phyloP scores from a whole-genome alignment of 139 green algal genomes.

The Chlamydomonas schloesseri region DNA sequence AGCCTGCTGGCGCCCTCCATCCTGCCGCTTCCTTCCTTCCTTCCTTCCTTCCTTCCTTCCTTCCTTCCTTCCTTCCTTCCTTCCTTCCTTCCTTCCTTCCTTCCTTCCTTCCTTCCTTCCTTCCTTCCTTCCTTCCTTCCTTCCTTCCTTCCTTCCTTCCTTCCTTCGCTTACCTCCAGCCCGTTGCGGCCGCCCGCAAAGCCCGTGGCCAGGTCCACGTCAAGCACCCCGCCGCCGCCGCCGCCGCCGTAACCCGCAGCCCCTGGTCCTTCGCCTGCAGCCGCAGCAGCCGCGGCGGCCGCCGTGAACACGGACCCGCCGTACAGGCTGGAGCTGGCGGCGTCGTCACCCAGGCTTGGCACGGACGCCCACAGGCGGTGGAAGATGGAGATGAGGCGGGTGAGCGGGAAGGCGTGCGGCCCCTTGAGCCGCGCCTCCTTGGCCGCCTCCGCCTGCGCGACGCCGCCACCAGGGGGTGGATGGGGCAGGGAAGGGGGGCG shows the following conservation, averaged over 20 bases:
- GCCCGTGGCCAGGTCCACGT: conserved; percentile 36
- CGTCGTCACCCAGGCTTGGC: conserved; percentile 1
- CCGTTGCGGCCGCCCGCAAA: conserved; percentile 17
- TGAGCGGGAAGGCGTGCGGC: conserved; percentile 72
- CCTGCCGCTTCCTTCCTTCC: no score
- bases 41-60: no score
- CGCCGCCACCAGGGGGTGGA: no score
- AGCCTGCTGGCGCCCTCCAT: no score
- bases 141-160: no score
- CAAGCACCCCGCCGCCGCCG: background rate
- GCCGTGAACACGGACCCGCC: background rate
- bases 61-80: no score
- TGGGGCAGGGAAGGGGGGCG: background rate
- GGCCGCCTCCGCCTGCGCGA: conserved; percentile 64
- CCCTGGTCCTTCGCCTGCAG: no score
- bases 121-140: no score
- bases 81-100: no score
- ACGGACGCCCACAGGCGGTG: conserved; percentile 55
- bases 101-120: no score
- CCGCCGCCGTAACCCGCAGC: no score
- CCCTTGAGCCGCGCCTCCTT: conserved; percentile 65
- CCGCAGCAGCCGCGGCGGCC: no score
- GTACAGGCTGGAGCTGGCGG: conserved; percentile 1
- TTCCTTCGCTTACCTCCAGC: conserved; percentile 20
- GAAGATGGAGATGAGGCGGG: conserved; percentile 74